Conservation (phyloP, 179 eudicot genomes). For the Kewa caespitosa region DNA sequence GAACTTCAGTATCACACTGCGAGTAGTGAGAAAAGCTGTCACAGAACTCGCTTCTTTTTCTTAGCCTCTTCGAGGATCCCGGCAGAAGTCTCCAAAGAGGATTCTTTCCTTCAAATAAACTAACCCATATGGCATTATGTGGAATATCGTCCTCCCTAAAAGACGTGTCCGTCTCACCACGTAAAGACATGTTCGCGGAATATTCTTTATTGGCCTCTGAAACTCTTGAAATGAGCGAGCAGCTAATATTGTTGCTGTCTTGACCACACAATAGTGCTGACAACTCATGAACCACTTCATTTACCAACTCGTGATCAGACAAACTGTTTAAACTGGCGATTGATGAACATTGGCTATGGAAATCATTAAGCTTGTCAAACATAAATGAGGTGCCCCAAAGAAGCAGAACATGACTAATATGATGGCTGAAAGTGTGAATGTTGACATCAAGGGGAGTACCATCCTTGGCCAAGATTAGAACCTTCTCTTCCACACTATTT, state of each 20-base stretch:
- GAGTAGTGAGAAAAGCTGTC: slow-evolving; percentile 12
- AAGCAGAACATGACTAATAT: slow-evolving; percentile 42
- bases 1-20: slow-evolving; percentile 13
- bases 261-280: slow-evolving; percentile 34
- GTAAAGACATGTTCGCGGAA: slow-evolving; percentile 30
- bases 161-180: slow-evolving; percentile 47
- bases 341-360: slow-evolving; percentile 28
- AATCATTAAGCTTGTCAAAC: slow-evolving; percentile 48
- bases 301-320: slow-evolving; percentile 29
- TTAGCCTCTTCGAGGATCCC: slow-evolving; percentile 20
- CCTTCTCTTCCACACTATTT: slow-evolving; percentile 61
- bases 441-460: slow-evolving; percentile 40
- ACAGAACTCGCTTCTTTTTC: slow-evolving; percentile 27
- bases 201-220: slow-evolving; percentile 33
- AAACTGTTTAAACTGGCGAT: slow-evolving; percentile 20
- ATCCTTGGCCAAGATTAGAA: slow-evolving; percentile 49
- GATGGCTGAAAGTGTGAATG: slow-evolving; percentile 16
- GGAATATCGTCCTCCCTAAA: slow-evolving; percentile 35
- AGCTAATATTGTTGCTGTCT: slow-evolving; percentile 4
- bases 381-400: slow-evolving; percentile 53
- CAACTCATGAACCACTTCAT: slow-evolving; percentile 46
- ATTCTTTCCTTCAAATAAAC: slow-evolving; percentile 45
- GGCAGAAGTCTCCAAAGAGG: slow-evolving; percentile 55
- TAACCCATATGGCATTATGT: slow-evolving; percentile 46
- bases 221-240: slow-evolving; percentile 41